Conservation (phyloP, 2,329 filamentous ascomycete species). For the Neocatenulostroma microsporum region DNA sequence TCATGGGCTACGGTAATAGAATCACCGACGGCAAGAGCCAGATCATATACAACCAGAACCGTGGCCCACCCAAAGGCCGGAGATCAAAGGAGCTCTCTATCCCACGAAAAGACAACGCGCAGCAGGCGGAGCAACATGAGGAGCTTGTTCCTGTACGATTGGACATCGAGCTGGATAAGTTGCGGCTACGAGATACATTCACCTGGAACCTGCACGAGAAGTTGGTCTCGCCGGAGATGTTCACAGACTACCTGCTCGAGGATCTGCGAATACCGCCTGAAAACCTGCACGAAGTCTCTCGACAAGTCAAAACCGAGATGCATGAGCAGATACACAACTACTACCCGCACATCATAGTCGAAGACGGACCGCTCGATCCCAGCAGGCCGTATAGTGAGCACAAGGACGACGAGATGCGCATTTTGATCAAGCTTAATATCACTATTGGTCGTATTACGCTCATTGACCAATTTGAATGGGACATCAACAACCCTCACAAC, state of each 20-base stretch:
- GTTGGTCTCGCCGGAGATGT: slow-evolving; percentile 68
- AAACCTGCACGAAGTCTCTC: slow-evolving; percentile 40
- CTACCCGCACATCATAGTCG: slow-evolving; percentile 82
- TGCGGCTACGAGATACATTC: slow-evolving; percentile 93
- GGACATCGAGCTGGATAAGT: slow-evolving; percentile 91
- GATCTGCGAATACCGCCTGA: slow-evolving; percentile 72
- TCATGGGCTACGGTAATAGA: slow-evolving; percentile 82
- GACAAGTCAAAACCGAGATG: slow-evolving; percentile 66
- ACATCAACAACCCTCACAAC: slow-evolving; percentile 91
- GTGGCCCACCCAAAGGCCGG: slow-evolving; percentile 67
- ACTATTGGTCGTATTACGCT: slow-evolving; percentile 92
- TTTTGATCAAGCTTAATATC: slow-evolving; percentile 92
- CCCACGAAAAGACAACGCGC: slow-evolving; percentile 68
- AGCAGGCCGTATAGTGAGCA: slow-evolving; percentile 86
- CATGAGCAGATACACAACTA: slow-evolving; percentile 87
- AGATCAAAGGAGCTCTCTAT: slow-evolving; percentile 66
- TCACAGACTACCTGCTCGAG: slow-evolving; percentile 83
- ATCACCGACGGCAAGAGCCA: slow-evolving; percentile 63
- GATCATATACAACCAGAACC: slow-evolving; percentile 71
- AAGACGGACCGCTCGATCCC: slow-evolving; percentile 84
- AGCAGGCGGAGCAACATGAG: slow-evolving; percentile 84
- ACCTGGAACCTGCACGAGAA: slow-evolving; percentile 98
- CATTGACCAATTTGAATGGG: slow-evolving; percentile 98
- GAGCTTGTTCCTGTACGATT: slow-evolving; percentile 85
- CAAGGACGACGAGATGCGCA: slow-evolving; percentile 98